These are phyloP conservation scores for Tarenaya hassleriana DNA, from an alignment of 345 rosid genomes.

Conservation along the genomic window DNA sequence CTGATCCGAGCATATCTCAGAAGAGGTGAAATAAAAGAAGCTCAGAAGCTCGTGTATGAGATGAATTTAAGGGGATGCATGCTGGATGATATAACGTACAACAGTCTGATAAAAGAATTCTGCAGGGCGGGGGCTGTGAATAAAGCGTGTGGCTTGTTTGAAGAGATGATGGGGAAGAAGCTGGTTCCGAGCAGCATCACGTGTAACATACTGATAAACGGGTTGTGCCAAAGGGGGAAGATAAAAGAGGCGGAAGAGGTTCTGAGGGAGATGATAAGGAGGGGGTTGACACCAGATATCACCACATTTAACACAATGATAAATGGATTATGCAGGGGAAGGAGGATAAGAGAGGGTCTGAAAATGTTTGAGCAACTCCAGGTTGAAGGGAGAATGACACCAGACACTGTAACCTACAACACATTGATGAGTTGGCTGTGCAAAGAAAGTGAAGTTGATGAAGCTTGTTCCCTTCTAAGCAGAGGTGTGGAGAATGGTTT, in stretches of 20 bases:
- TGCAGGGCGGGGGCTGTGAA: conserved; percentile 61
- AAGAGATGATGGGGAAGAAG: conserved; percentile 65
- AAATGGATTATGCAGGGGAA: conserved; percentile 64
- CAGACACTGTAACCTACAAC: conserved; percentile 74
- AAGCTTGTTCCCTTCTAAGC: conserved; percentile 50
- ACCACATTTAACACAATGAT: conserved; percentile 76
- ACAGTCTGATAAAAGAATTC: conserved; percentile 59
- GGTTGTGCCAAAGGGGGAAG: conserved; percentile 55
- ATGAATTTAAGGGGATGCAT: conserved; percentile 71
- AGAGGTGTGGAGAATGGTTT: conserved; percentile 50
- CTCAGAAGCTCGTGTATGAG: conserved; percentile 63
- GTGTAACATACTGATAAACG: conserved; percentile 69
- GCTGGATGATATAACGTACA: conserved; percentile 71
- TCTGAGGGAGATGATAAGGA: conserved; percentile 62
- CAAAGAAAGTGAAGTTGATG: conserved; percentile 47
- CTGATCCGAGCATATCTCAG: conserved; percentile 53
- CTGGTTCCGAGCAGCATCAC: conserved; percentile 48
- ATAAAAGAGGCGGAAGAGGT: conserved; percentile 60
- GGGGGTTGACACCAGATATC: conserved; percentile 68
- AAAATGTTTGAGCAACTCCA: conserved; percentile 53
- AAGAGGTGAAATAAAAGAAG: conserved; percentile 59
- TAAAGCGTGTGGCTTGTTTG: conserved; percentile 65
- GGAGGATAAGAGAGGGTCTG: conserved; percentile 53
- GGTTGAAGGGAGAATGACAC: conserved; percentile 52
- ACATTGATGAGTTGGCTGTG: conserved; percentile 73